Conservation (phyloP, 2,329 filamentous ascomycete species). For the Stemphylium beticola region DNA sequence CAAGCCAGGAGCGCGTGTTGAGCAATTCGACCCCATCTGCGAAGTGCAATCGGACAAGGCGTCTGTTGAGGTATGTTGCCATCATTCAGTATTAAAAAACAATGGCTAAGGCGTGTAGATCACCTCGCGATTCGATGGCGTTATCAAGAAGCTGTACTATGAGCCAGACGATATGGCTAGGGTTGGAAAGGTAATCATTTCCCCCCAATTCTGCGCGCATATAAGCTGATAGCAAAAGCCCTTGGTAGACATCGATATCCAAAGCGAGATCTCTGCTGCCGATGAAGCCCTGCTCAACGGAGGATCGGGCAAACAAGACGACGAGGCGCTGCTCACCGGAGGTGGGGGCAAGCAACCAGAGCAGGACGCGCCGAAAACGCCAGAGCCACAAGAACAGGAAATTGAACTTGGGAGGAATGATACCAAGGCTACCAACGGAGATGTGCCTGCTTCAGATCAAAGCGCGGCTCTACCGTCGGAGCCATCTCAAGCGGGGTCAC, state of each 20-base stretch:
- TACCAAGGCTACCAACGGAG: constrained; percentile 35
- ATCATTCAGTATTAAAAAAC: neutral
- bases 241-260: constrained; percentile 92
- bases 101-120: constrained; percentile 64
- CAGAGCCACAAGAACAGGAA: constrained; percentile 24
- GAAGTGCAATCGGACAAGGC: constrained; percentile 99
- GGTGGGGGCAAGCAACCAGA: constrained; percentile 26
- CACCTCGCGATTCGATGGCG: constrained; percentile 91
- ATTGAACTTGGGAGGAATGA: constrained; percentile 44
- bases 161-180: constrained; percentile 95
- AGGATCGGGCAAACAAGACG: constrained; percentile 34
- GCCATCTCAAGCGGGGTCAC: constrained; percentile 21
- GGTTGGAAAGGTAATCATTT: constrained; percentile 70
- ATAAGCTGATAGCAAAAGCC: constrained; percentile 59
- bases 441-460: constrained; percentile 22
- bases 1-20: constrained; percentile 89
- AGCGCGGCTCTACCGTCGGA: constrained; percentile 28
- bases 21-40: constrained; percentile 97
- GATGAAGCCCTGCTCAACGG: constrained; percentile 56
- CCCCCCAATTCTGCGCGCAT: neutral
- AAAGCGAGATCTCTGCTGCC: constrained; percentile 72
- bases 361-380: constrained; percentile 11
- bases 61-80: constrained; percentile 59
- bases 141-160: constrained; percentile 96
- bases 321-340: constrained; percentile 11